A percentile compares a stretch with the other conserved stretches of the same genome.
These are phyloP conservation scores for Talaromyces rugulosus DNA, from an alignment of 2,329 filamentous ascomycete species.

Conservation along the genomic window DNA sequence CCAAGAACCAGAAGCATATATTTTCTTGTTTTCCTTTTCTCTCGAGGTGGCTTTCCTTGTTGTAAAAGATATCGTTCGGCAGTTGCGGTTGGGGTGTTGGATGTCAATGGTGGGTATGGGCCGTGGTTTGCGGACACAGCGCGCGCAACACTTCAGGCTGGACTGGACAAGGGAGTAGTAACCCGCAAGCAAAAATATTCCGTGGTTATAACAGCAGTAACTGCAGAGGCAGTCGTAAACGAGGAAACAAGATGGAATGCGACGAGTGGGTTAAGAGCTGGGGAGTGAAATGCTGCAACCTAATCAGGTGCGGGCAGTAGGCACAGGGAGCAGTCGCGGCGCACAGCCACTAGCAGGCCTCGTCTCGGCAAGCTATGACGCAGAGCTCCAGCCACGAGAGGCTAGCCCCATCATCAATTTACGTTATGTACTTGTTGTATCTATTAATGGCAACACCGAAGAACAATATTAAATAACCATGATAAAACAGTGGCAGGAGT, in stretches of 20 bases:
- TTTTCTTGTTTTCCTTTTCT: not conserved
- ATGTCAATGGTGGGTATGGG: not conserved
- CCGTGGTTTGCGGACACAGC: not conserved
- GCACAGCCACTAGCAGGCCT: conserved; percentile 8
- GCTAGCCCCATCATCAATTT: too few species aligned
- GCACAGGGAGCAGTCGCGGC: not conserved
- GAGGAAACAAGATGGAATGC: not conserved
- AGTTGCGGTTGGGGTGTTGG: not conserved
- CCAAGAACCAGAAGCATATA: not conserved
- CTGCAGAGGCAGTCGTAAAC: not conserved
- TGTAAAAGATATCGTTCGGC: not conserved
- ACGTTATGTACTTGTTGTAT: too few species aligned
- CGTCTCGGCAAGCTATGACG: conserved; percentile 1
- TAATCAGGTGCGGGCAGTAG: conserved; percentile 10
- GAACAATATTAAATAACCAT: not conserved
- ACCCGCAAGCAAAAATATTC: not conserved
- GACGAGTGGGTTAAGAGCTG: not conserved
- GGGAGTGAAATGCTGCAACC: conserved; percentile 12
- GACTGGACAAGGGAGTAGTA: not conserved
- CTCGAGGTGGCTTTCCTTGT: not conserved
- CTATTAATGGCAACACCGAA: not conserved
- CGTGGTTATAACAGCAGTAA: not conserved
- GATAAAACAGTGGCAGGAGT: not conserved
- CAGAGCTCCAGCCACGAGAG: not conserved
- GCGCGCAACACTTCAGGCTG: not conserved